Conservation (phyloP, 495 filamentous ascomycete genomes). For the Penicillium soppii region DNA sequence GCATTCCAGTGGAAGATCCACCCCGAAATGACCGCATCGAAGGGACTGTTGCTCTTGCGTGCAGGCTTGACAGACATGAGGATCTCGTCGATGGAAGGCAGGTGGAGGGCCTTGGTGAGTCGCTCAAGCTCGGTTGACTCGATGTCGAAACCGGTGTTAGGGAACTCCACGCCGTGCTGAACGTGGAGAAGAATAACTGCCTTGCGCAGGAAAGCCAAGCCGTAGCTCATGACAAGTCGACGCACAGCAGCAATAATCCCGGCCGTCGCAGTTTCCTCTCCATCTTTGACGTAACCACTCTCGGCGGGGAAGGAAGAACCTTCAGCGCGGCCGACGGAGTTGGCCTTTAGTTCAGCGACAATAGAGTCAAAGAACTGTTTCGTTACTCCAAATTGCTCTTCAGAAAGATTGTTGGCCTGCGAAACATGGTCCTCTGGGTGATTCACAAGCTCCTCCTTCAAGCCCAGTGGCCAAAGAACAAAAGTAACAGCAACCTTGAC, state of each 20-base stretch:
- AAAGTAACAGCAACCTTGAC: slow-evolving; percentile 65
- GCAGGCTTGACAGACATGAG: slow-evolving; percentile 49
- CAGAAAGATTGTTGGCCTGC: slow-evolving; percentile 28
- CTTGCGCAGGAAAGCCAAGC: slow-evolving; percentile 88
- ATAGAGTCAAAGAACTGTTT: slow-evolving; percentile 44
- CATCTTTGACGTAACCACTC: slow-evolving; percentile 45
- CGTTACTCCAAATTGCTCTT: slow-evolving; percentile 29
- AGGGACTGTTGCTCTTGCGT: slow-evolving; percentile 30
- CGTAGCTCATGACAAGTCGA: slow-evolving; percentile 70
- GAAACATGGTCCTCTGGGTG: slow-evolving; percentile 33
- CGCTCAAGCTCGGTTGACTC: slow-evolving; percentile 79
- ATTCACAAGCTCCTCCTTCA: slow-evolving; percentile 40
- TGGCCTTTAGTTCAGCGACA: slow-evolving; percentile 42
- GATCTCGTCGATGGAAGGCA: slow-evolving; percentile 81
- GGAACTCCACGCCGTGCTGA: slow-evolving; percentile 85
- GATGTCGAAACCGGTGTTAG: slow-evolving; percentile 64
- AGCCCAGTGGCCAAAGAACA: slow-evolving; percentile 41
- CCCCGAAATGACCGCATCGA: slow-evolving; percentile 60
- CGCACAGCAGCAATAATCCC: slow-evolving; percentile 45
- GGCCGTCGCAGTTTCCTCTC: slow-evolving; percentile 41
- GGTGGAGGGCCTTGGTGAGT: slow-evolving; percentile 66
- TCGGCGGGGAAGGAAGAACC: slow-evolving; percentile 42
- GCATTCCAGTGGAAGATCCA: slow-evolving; percentile 74
- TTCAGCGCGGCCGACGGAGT: slow-evolving; percentile 43
- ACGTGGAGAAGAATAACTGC: slow-evolving; percentile 79